Evolutionary conservation across 345 rosid genomes (phyloP).

Genomic region (Euclidium syriacum): DNA sequence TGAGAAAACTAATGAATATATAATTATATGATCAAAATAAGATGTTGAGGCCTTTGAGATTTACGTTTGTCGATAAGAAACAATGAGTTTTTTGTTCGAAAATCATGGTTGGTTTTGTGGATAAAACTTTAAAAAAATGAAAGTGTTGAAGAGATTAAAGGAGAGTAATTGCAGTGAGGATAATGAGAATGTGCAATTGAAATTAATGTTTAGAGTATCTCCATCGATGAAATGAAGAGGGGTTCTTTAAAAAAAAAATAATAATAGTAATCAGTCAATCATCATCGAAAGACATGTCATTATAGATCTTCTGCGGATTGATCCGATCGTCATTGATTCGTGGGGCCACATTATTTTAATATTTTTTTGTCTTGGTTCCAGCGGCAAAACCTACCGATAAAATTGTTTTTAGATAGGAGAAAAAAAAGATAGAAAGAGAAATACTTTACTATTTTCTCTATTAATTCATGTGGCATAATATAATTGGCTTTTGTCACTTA

Average conservation of each 20-base stretch:
- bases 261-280: no score
- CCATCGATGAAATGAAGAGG: no score
- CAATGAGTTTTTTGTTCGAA: background rate
- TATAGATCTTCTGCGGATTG: no score
- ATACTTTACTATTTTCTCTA: background rate
- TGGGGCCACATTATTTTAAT: no score
- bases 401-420: no score
- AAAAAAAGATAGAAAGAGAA: background rate
- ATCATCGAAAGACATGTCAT: no score
- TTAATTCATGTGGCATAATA: background rate
- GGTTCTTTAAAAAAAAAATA: no score
- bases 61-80: background rate
- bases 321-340: no score
- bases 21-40: background rate
- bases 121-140: background rate
- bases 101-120: slow-evolving; percentile 1
- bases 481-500: background rate
- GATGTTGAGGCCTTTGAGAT: background rate
- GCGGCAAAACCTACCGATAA: no score
- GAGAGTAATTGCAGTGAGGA: slow-evolving; percentile 1
- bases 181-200: background rate
- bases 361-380: no score
- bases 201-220: no score
- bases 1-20: background rate
- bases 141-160: background rate